Evolutionary conservation across 768 basidiomycete genomes (phyloP), one percentile per base, ranked within the genome.

Genomic region (Serendipita sp.): DNA sequence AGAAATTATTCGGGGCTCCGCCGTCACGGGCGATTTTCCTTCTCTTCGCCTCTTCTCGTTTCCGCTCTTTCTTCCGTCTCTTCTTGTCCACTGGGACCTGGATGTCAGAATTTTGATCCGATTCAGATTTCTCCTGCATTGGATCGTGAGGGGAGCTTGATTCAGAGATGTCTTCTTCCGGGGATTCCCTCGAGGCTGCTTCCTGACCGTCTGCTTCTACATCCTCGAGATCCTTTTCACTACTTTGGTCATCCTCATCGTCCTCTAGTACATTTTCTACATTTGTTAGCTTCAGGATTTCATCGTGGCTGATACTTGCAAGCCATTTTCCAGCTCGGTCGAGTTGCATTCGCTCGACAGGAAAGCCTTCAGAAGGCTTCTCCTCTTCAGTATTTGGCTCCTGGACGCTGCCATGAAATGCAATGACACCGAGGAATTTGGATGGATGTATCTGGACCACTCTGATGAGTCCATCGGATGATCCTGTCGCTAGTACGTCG

Each of bases 221-320:
- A 9, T 61, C 71, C 20, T 70, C 69, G 26, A 69, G 64, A 3
- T 68, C 77, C 26, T 70, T 73, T 26, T 72, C 74, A 22, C 68
- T 72, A 22, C 73, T 71, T 5, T 66, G 68, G 20, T 70, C 71
- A 20, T 66, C 73, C 24, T 74, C 72, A 2, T 71, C 72, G 30
- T 77, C 79, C 64, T 81, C 78, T 67, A 95, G 86, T 51, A 91
- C 81, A 38, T 82, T 85, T 67, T 79, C 82, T 56, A 97, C 75
- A 72, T 95, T 87, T 28, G 91, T 94, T 74, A 97, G 74, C 69
- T 85, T 86, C 66, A 96, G 69, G 5, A 81, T 77, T 63, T 95
- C 89, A 65, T 97, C 94, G 67, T 97, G 93, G 31, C 90, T 90
- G 26, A 83, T 89, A 71, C 91, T 94, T 22, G 85, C 94, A n/a